Percentiles rank a stretch among this genome's conserved stretches.
These are phyloP conservation scores for Claviceps paspali DNA, from an alignment of 2,329 filamentous ascomycete genomes.

Conservation along the genomic window DNA sequence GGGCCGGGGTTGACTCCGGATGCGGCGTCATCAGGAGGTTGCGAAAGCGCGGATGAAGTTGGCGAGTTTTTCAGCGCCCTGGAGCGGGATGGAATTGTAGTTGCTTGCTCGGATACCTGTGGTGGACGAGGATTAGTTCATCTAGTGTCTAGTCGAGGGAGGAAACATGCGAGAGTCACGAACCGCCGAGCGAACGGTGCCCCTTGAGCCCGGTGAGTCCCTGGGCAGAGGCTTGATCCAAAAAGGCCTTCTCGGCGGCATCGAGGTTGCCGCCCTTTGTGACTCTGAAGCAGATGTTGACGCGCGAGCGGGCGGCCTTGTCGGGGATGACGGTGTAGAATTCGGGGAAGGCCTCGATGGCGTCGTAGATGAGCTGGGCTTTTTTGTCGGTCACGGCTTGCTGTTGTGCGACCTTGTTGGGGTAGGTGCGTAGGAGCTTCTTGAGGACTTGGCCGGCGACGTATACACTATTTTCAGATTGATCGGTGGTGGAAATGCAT, in stretches of 20 bases:
- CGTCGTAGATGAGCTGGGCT: constrained; percentile 35
- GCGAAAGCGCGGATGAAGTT: constrained; percentile 2
- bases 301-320: constrained; percentile 61
- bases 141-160: too few relatives aligned
- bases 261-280: constrained; percentile 42
- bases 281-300: constrained; percentile 92
- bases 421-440: constrained; percentile 49
- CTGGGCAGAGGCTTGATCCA: constrained; percentile 52
- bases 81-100: constrained; percentile 3
- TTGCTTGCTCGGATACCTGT: constrained; percentile 5
- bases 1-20: too few relatives aligned
- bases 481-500: too few relatives aligned
- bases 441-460: constrained; percentile 81
- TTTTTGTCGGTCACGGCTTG: constrained; percentile 60
- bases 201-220: constrained; percentile 74
- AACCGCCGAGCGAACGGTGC: constrained; percentile 73
- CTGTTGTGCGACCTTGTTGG: constrained; percentile 60
- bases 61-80: constrained; percentile 5
- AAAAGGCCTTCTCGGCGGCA: constrained; percentile 63
- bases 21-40: background rate
- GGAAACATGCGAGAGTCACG: constrained; percentile 19
- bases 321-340: constrained; percentile 63
- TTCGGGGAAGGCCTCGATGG: background rate
- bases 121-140: background rate
- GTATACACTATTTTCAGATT: constrained; percentile 46